Evolutionary conservation across 1,139 yeast genomes (phyloP).

Genomic region (Kodamaea derodonti): DNA sequence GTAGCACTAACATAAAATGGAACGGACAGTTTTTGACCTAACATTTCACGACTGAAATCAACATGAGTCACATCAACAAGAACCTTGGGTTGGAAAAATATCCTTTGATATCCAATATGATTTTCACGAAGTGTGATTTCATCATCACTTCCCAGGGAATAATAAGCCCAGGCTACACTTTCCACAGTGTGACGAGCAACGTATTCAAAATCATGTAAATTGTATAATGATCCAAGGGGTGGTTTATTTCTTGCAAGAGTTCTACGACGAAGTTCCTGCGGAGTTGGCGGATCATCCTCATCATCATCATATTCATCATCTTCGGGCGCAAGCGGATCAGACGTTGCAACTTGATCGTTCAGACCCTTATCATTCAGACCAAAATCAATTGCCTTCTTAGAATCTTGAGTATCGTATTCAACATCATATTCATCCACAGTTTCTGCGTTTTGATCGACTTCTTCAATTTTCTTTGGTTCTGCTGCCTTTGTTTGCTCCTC

Average conservation of each 20-base stretch:
- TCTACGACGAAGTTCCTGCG: slow-evolving; percentile 29
- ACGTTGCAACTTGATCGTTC: neutral
- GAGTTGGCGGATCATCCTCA: slow-evolving; percentile 22
- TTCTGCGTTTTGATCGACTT: slow-evolving; percentile 4
- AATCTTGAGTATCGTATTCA: slow-evolving; percentile 44
- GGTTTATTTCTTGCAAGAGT: slow-evolving; percentile 42
- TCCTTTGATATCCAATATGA: slow-evolving; percentile 80
- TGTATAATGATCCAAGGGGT: slow-evolving; percentile 62
- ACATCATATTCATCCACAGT: slow-evolving; percentile 44
- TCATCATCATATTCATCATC: slow-evolving; percentile 14
- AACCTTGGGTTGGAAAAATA: slow-evolving; percentile 79
- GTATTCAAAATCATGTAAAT: slow-evolving; percentile 75
- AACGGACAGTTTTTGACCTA: slow-evolving; percentile 33
- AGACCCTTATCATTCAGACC: neutral
- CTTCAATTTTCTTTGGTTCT: slow-evolving; percentile 4
- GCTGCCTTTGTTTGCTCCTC: slow-evolving; percentile 4
- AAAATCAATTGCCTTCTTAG: slow-evolving; percentile 23
- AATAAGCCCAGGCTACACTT: slow-evolving; percentile 86
- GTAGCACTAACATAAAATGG: slow-evolving; percentile 82
- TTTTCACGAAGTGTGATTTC: slow-evolving; percentile 87
- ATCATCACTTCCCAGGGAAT: slow-evolving; percentile 89
- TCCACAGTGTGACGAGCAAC: slow-evolving; percentile 77
- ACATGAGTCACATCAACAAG: slow-evolving; percentile 63
- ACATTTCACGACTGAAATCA: slow-evolving; percentile 37
- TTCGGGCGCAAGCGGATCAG: neutral